Evolutionary conservation across 306 rosid species (phyloP).

Genomic region (Sophora flavescens): DNA sequence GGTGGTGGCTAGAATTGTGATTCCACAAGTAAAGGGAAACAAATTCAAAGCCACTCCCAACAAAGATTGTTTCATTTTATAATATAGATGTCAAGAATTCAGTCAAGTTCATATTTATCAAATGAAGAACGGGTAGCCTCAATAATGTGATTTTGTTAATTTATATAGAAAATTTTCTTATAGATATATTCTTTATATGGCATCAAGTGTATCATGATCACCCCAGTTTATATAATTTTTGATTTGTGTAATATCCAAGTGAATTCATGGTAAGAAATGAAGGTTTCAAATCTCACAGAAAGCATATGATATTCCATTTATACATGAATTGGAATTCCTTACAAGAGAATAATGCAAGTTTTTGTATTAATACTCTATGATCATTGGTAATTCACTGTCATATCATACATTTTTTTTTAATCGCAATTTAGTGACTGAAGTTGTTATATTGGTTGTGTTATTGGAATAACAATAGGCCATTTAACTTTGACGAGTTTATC

Average conservation of each 20-base stretch:
- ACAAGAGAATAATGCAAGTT: neutral
- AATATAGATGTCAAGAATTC: conserved; percentile 44
- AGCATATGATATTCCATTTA: too few species aligned
- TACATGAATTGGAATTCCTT: conserved; percentile 33
- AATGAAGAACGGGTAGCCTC: conserved; percentile 58
- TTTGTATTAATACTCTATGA: neutral
- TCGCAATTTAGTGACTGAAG: neutral
- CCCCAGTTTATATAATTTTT: too few species aligned
- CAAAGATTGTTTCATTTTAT: conserved; percentile 57
- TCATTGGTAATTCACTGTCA: neutral
- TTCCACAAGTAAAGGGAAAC: conserved; percentile 55
- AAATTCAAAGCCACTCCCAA: conserved; percentile 58
- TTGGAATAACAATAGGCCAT: neutral
- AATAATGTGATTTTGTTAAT: conserved; percentile 74
- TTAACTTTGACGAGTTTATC: neutral
- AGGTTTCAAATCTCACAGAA: too few species aligned
- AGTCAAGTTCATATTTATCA: conserved; percentile 52
- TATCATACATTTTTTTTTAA: conserved; percentile 5
- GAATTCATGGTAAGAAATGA: too few species aligned
- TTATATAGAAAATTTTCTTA: conserved; percentile 58
- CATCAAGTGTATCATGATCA: conserved; percentile 54
- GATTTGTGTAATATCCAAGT: too few species aligned
- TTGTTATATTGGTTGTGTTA: neutral
- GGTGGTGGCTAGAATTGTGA: conserved; percentile 41
- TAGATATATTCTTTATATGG: conserved; percentile 69